Evolutionary conservation across 2,329 filamentous ascomycete species (phyloP).

Genomic region (Fusarium stilboides): DNA sequence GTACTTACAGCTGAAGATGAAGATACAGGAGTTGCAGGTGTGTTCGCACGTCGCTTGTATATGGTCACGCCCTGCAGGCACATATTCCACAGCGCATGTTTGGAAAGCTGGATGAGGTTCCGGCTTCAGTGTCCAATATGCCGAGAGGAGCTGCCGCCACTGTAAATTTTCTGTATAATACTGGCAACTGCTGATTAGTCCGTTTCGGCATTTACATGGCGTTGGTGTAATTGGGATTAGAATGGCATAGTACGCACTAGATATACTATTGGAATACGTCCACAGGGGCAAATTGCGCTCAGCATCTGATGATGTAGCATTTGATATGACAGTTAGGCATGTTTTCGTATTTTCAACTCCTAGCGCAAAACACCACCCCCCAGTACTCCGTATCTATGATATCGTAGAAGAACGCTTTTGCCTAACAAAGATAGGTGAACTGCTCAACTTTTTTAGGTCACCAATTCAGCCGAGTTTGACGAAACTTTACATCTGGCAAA

Average conservation of each 20-base stretch:
- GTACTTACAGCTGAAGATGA: slow-evolving; percentile 75
- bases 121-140: slow-evolving; percentile 96
- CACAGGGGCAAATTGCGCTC: slow-evolving; percentile 2
- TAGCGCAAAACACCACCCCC: neutral
- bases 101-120: slow-evolving; percentile 97
- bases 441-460: slow-evolving; percentile 45
- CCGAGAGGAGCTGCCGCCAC: slow-evolving; percentile 86
- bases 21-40: slow-evolving; percentile 71
- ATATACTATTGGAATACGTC: slow-evolving; percentile 6
- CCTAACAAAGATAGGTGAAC: neutral
- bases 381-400: slow-evolving; percentile 2
- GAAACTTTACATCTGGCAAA: slow-evolving; percentile 63
- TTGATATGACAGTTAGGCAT: neutral
- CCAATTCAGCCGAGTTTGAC: slow-evolving; percentile 65
- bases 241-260: slow-evolving; percentile 3
- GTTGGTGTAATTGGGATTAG: slow-evolving; percentile 1
- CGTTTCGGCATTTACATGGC: neutral
- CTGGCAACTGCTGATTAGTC: slow-evolving; percentile 1
- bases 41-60: slow-evolving; percentile 86
- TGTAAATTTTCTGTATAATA: slow-evolving; percentile 64
- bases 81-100: slow-evolving; percentile 91
- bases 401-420: neutral
- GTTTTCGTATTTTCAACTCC: slow-evolving; percentile 11
- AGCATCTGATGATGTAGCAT: slow-evolving; percentile 6
- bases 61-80: slow-evolving; percentile 99